Conservation (phyloP, 75 land plant genomes). For the Selaginella moellendorffii region DNA sequence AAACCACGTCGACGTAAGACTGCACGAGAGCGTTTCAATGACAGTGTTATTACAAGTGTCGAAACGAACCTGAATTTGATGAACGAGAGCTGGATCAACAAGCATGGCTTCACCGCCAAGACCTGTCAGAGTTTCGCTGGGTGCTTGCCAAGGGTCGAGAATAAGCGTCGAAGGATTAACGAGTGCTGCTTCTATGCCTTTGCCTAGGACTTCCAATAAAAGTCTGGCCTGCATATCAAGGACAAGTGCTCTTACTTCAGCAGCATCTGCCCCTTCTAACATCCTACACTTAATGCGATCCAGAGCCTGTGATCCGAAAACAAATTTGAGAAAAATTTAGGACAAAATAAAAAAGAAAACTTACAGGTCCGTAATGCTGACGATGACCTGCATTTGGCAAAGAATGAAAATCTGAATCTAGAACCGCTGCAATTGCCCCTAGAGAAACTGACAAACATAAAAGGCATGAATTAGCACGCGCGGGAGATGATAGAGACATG, state of each 20-base stretch:
- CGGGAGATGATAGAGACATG: no score
- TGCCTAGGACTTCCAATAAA: slow-evolving; percentile 86
- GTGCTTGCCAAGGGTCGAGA: slow-evolving; percentile 87
- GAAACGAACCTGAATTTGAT: slow-evolving; percentile 64
- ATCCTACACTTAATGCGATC: slow-evolving; percentile 93
- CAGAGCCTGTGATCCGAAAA: slow-evolving; percentile 43
- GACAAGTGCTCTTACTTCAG: slow-evolving; percentile 92
- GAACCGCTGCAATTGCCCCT: slow-evolving; percentile 64
- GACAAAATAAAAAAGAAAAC: not conserved
- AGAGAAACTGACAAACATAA: slow-evolving; percentile 44
- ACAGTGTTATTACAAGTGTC: no score
- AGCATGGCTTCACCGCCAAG: slow-evolving; percentile 79
- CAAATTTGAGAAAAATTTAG: no score
- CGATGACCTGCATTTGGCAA: slow-evolving; percentile 63
- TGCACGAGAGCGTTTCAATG: slow-evolving; percentile 21
- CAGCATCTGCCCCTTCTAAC: slow-evolving; percentile 92
- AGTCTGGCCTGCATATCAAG: slow-evolving; percentile 97
- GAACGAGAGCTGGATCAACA: slow-evolving; percentile 73
- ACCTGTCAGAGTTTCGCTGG: slow-evolving; percentile 60
- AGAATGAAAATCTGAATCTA: slow-evolving; percentile 91
- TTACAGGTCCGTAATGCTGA: slow-evolving; percentile 77
- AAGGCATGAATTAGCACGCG: not conserved
- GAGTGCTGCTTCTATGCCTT: slow-evolving; percentile 93
- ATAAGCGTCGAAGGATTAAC: slow-evolving; percentile 75
- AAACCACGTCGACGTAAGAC: slow-evolving; percentile 91